Base-by-base conservation (phyloP, 1,284 basidiomycete species). In the Boletus calvinii region DNA sequence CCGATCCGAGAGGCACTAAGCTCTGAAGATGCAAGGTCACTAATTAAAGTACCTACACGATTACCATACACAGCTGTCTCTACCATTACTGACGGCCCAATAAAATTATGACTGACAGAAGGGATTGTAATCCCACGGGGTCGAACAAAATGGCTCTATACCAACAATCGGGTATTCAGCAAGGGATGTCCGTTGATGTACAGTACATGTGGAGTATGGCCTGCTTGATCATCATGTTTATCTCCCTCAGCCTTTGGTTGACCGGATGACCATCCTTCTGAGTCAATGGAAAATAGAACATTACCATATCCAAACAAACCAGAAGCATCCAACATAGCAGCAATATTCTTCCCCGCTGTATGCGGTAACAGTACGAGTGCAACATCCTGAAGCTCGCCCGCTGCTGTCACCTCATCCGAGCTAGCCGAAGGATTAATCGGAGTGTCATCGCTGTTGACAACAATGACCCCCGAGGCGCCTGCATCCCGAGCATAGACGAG, bases 181-280 rank as follows among this genome's bases (percentile, higher is more conserved):
- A 92, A 69, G 45, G 88, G 81, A 67, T 85, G 83, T 32, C 85
- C 85, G 62, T 90, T 90, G 62, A 92, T 77, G 75, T 87, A 88
- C 66, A 92, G 65, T 60, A 88, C 76, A 45, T 77, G 76, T 50
- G 71, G 70, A 22, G 62, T 62, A 51, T 53, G 58, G 52, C 30
- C 48, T 37, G 34, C 35, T 18, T 43, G 51, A 41, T 55, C 52
- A 17, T 51, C 52, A 31, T 42, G 41, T 18, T 7, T 55, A 38
- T 51, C 50, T 30, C 36, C 52, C 26, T 39, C 51, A 36, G 49
- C 66, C 62, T 39, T 62, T 55, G 52, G 63, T 60, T 55, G 62
- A 31, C 64, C 58, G 11, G 26, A 26, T 26, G 69, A 54, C 58
- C 70, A 61, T 39, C 63, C 68, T 46, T 73, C 72, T 1, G 72